Base-by-base conservation (phyloP, 805 yeast genomes). In the Zygosaccharomyces pseudorouxii region DNA sequence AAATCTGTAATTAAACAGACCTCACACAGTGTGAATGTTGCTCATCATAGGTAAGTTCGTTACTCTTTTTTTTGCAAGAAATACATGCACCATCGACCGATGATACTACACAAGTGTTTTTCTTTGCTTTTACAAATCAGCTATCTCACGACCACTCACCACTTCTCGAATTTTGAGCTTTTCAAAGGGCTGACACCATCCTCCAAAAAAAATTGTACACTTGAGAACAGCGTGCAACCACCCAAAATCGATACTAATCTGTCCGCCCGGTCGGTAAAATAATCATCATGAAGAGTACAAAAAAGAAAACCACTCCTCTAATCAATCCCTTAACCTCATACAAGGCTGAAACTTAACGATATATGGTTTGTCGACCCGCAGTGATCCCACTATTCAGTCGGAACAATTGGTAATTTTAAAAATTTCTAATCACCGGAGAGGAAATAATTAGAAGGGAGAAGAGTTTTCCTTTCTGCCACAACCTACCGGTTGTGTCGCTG, bases 261-360 rank as follows among this genome's bases (percentile, higher is more conserved):
- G 76, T 71, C 75, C 76, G 76, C 76, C 76, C 76, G 76, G 76
- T 71, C 76, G 70, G 68, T 64, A 63, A 60, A 55, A 63, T 47
- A 57, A 64, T 67, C 70, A 67, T 67, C 71, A 67, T 62, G 51
- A 19, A 16, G 11, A 22, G 9, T 41, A 25, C 48, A 41, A 45
- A 46, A 40, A 37, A 33, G 42, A 42, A 27, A 25, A 41, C 30
- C 18, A 22, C 20, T 42, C 33, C 39, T 29, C n/a, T 20, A 42
- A 9, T 30, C 41, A 30, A 31, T 35, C 33, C 39, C 39, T 16
- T 31, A 31, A 49, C 53, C 69, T 70, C 74, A 71, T 71, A 71
- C 74, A 71, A 71, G 74, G 74, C 74, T 71, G 74, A 71, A 71
- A 71, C 74, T 71, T 71, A 71, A 71, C 74, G 74, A 71, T 54